Base-by-base conservation (phyloP, 306 rosid genomes). In the Clitoria ternatea region DNA sequence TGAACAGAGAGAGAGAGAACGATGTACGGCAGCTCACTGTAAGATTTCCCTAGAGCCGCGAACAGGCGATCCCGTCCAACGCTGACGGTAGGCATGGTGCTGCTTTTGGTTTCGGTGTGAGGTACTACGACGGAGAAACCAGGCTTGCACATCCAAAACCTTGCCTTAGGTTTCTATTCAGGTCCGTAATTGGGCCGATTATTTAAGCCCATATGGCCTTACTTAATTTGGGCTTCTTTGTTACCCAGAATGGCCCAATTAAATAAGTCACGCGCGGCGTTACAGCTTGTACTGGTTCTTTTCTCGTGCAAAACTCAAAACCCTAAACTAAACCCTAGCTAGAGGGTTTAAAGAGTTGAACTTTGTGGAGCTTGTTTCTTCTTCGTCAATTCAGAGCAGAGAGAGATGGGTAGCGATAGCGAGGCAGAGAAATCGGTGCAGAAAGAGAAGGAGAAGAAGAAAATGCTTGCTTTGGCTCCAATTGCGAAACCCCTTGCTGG, bases 401-500 rank as follows among this genome's bases (percentile, higher is more conserved):
- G 50, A 43, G 66, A 23, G 54, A 26, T 89, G 96, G 99, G 91
- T 2, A 89, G 97, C 78, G 97, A 95, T 19, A 86, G 87, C 60
- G 99, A 95, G 36, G 73, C 71, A 1, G 97, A 87, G 56, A 90
- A 85, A 76, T 64, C 90, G 35, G 87, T 9, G 35, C 93, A 82
- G 70, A 93, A 87, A 39, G 96, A 88, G 90, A 86, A 66, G 73
- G 92, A 88, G 84, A 88, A 29, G 90, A 90, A 91, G 96, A 95
- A 86, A 90, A 36, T 85, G 6, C 72, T 70, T 1, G 90, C 89
- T 1, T 61, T 95, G 33, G 88, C 96, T 15, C 96, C 99, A 5
- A 91, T 95, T 53, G 97, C 99, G 2, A 95, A 86, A 55, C 99
- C 99, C 29, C 96, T 95, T 1, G 96, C 99, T 0, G 96, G 99